Base-by-base conservation (phyloP, 768 basidiomycete genomes). In the Boletus rubroflammeus region DNA sequence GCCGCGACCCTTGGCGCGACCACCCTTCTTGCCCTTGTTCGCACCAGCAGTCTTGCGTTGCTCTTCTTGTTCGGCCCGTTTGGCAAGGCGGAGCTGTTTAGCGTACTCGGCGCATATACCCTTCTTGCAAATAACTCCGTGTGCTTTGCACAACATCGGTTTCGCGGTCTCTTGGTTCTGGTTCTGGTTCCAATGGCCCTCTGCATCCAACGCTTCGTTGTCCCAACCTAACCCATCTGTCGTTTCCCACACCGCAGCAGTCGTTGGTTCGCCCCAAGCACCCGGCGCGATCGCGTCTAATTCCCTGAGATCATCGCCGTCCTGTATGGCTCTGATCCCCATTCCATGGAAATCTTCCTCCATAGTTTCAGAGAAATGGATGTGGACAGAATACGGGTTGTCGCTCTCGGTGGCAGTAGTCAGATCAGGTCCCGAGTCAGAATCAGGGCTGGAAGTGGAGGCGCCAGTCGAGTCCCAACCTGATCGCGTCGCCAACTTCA, bases 71-170 rank as follows among this genome's bases (percentile, higher is more conserved):
- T 61, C 35, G 10, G 56, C 62, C 25, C 60, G 54, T 43, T 60
- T 63, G 5, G 42, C 3, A 1, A 54, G 39, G 23, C 69, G 65
- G 19, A 63, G 10, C 55, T 68, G 65, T 31, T n/a, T 60, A 2
- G 68, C 69, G 43, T 72, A 71, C 53, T 67, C 67, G 47, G 46
- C 50, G 34, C 73, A 75, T 42, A 75, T 74, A 49, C 73, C 71
- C 56, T 70, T 72, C 53, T 60, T 71, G 61, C 73, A 75, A 14
- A 73, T 62, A 26, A 56, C 40, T 10, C 71, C 70, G 43, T 75
- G 74, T 28, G 65, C 69, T 1, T 52, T 57, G 55, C 73, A 75
- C 45, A 65, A 28, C 6, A 55, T 36, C 45, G 58, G 60, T 40
- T 54, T 51, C 17, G 26, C 42, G 11, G 41, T 9, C 28, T 55